Evolutionary conservation across 2,329 filamentous ascomycete species (phyloP).

Genomic region (Verticillium nonalfalfae): DNA sequence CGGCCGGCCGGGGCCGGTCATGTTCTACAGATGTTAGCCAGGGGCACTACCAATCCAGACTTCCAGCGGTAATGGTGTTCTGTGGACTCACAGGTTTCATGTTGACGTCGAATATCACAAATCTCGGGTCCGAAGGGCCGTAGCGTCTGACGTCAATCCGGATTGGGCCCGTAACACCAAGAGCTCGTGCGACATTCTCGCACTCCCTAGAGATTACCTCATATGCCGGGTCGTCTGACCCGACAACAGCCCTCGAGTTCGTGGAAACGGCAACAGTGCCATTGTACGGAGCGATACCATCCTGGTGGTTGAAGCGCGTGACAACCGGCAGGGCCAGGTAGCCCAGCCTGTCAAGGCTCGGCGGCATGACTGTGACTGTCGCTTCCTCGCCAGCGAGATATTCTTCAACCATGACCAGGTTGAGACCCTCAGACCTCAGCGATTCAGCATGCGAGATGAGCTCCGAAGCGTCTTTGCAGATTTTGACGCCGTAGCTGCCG

Average conservation of each 20-base stretch:
- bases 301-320: conserved; percentile 37
- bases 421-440: conserved; percentile 26
- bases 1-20: conserved; percentile 35
- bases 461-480: conserved; percentile 26
- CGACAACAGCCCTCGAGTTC: conserved; percentile 34
- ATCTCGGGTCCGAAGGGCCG: conserved; percentile 18
- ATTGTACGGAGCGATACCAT: conserved; percentile 42
- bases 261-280: conserved; percentile 37
- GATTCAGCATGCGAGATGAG: conserved; percentile 23
- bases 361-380: conserved; percentile 46
- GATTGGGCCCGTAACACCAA: conserved; percentile 35
- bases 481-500: conserved; percentile 41
- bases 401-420: conserved; percentile 37
- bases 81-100: conserved; percentile 38
- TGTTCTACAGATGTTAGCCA: conserved; percentile 12
- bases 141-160: conserved; percentile 38
- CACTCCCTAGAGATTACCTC: conserved; percentile 26
- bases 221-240: conserved; percentile 26
- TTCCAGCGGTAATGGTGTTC: not conserved
- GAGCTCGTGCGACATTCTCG: conserved; percentile 27
- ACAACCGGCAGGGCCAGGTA: conserved; percentile 40
- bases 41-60: no score
- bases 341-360: conserved; percentile 16
- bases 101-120: conserved; percentile 44
- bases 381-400: conserved; percentile 40